Evolutionary conservation across 768 basidiomycete genomes (phyloP).

Genomic region (Cystofilobasidium macerans): DNA sequence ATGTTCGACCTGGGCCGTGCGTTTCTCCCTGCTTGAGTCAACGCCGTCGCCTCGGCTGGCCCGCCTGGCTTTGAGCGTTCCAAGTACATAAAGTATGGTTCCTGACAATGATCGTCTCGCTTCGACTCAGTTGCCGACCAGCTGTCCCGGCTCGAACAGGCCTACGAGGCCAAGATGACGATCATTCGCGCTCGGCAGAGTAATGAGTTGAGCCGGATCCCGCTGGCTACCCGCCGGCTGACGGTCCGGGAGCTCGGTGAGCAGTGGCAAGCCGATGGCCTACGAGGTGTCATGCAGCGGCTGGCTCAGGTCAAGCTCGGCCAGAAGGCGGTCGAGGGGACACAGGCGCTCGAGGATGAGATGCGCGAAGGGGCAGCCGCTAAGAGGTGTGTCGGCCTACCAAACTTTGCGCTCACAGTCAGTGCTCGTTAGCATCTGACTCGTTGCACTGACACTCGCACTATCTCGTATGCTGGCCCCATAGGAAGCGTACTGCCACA

Average conservation of each 20-base stretch:
- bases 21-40: neutral
- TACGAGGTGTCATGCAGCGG: slow-evolving; percentile 15
- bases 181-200: slow-evolving; percentile 35
- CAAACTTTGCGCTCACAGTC: too few relatives aligned
- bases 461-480: too few relatives aligned
- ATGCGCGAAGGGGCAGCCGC: slow-evolving; percentile 3
- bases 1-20: slow-evolving; percentile 2
- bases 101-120: neutral
- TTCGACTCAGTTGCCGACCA: neutral
- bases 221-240: slow-evolving; percentile 32
- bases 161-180: neutral
- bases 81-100: too few relatives aligned
- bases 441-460: too few relatives aligned
- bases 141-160: slow-evolving; percentile 3
- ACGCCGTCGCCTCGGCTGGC: neutral
- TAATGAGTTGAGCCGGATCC: slow-evolving; percentile 37
- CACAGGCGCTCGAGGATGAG: slow-evolving; percentile 32
- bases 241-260: slow-evolving; percentile 34
- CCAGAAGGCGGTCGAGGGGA: slow-evolving; percentile 29
- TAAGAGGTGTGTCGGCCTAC: neutral
- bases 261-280: slow-evolving; percentile 34
- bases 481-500: too few relatives aligned
- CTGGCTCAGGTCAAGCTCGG: slow-evolving; percentile 30
- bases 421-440: too few relatives aligned
- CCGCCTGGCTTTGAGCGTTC: too few relatives aligned